A percentile compares a stretch with the other conserved stretches of the same genome.
Evolutionary conservation across 2,329 filamentous ascomycete species (phyloP).

Genomic region (Neurospora sp.): DNA sequence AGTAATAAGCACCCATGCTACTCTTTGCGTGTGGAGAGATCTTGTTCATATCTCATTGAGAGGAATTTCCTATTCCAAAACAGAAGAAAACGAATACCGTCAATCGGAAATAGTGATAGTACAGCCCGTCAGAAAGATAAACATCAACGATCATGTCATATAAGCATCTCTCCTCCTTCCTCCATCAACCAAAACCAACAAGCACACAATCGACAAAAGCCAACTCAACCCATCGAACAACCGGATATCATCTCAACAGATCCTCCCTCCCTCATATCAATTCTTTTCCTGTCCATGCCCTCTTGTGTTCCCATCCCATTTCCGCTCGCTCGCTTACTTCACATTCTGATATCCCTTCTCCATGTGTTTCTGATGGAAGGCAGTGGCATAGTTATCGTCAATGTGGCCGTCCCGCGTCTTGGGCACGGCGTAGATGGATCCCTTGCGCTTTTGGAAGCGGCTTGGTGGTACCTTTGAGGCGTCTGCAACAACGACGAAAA

Average conservation of each 20-base stretch:
- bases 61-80: not conserved
- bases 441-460: slow-evolving; percentile 60
- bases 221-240: not conserved
- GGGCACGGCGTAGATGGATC: slow-evolving; percentile 58
- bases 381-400: slow-evolving; percentile 46
- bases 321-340: slow-evolving; percentile 6
- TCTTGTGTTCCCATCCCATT: not conserved
- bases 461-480: slow-evolving; percentile 57
- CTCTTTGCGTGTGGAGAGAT: not conserved
- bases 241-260: not conserved
- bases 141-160: not conserved
- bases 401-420: slow-evolving; percentile 55
- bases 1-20: not conserved
- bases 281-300: not conserved
- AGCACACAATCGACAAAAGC: not conserved
- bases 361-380: slow-evolving; percentile 50
- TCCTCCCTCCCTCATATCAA: not conserved
- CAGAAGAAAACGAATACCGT: not conserved
- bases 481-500: slow-evolving; percentile 30
- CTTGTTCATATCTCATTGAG: not conserved
- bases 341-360: slow-evolving; percentile 37
- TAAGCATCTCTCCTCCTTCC: not conserved
- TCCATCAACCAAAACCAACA: not conserved
- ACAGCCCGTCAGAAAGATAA: not conserved
- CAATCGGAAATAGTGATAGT: not conserved